phyloP scores from a whole-genome alignment of 2,329 filamentous ascomycete species.

The Thermochaetoides dissita region DNA sequence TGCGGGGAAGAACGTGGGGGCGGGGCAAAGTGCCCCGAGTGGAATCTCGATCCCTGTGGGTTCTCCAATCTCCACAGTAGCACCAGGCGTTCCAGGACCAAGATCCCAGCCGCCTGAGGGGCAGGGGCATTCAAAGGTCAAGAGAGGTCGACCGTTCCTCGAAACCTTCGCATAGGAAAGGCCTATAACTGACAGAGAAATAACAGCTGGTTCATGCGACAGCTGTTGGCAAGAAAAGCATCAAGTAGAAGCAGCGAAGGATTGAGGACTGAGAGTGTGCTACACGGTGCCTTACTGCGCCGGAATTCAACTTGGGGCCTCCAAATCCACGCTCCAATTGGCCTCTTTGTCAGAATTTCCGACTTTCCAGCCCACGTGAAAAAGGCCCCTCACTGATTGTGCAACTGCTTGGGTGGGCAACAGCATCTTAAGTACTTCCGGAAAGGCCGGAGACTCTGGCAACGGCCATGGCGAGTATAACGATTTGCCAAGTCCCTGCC shows the following conservation, averaged over 20 bases:
- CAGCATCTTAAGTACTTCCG: no score
- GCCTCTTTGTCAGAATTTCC: constrained; percentile 3
- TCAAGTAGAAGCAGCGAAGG: background rate
- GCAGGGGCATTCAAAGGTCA: background rate
- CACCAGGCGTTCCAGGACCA: no score
- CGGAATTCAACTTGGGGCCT: no score
- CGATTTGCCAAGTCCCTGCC: no score
- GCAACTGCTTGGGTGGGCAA: no score
- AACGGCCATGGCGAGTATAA: no score
- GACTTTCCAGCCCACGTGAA: background rate
- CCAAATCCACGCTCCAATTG: constrained; percentile 4
- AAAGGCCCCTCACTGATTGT: no score
- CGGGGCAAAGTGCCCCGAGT: background rate
- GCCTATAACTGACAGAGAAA: background rate
- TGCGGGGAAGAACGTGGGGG: constrained; percentile 7
- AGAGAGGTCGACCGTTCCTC: background rate
- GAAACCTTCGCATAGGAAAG: background rate
- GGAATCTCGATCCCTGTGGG: constrained; percentile 1
- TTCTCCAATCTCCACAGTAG: constrained; percentile 3
- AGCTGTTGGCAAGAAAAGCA: background rate
- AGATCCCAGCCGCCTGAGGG: no score
- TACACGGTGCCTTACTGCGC: background rate
- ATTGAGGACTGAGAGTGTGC: background rate
- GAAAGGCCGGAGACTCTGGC: no score
- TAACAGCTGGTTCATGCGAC: background rate